Percentiles rank a stretch among this genome's conserved stretches.
phyloP scores from a whole-genome alignment of 1,284 basidiomycete genomes.

The Testicularia cyperi region DNA sequence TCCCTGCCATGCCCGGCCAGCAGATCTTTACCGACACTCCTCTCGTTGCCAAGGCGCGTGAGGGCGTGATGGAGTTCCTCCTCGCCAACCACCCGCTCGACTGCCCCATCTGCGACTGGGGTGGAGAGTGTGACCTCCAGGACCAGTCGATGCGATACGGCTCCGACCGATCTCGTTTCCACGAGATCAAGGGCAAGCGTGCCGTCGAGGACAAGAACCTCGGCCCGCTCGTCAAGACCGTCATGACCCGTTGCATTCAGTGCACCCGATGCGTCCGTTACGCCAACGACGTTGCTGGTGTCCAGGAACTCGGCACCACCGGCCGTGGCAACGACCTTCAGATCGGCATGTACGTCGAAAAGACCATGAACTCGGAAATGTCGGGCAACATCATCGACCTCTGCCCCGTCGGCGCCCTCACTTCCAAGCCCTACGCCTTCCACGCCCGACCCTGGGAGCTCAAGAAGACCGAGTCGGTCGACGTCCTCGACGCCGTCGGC shows the following conservation, averaged over 20 bases:
- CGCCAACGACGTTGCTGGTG: constrained; percentile 97
- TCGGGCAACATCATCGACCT: constrained; percentile 97
- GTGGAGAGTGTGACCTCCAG: constrained; percentile 90
- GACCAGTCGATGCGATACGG: constrained; percentile 99
- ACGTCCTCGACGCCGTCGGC: constrained; percentile 96
- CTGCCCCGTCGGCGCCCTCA: constrained; percentile 92
- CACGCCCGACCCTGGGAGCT: constrained; percentile 97
- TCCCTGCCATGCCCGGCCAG: constrained; percentile 95
- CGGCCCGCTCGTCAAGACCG: constrained; percentile 96
- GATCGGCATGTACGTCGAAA: constrained; percentile 97
- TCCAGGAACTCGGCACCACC: constrained; percentile 94
- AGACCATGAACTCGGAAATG: constrained; percentile 94
- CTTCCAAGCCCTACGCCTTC: constrained; percentile 97
- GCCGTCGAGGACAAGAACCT: constrained; percentile 98
- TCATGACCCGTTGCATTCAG: constrained; percentile 99
- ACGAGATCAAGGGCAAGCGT: constrained; percentile 96
- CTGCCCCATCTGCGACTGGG: constrained; percentile 90
- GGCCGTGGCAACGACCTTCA: constrained; percentile 98
- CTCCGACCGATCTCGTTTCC: constrained; percentile 93
- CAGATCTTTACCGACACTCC: constrained; percentile 96
- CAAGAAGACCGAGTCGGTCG: constrained; percentile 95
- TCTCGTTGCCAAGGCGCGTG: constrained; percentile 85
- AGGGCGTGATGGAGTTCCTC: constrained; percentile 96
- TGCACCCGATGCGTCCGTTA: constrained; percentile 99
- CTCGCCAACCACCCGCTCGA: constrained; percentile 96